Evolutionary conservation across 2,329 filamentous ascomycete genomes (phyloP).

Genomic region (Alternaria novae-zelandiae): DNA sequence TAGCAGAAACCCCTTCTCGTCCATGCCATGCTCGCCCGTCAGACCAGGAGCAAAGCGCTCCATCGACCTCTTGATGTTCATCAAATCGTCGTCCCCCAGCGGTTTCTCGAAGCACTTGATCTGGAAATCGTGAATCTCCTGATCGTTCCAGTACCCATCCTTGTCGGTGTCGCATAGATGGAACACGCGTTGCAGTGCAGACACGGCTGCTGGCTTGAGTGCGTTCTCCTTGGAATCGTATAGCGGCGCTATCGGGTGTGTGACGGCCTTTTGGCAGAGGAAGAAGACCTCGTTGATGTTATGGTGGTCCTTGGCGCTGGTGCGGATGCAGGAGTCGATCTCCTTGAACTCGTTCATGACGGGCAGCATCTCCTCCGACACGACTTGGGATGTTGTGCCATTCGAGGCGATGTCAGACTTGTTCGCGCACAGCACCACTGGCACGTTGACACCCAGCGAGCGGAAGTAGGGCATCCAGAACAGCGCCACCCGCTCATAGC

Average conservation of each 20-base stretch:
- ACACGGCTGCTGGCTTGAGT: conserved; percentile 87
- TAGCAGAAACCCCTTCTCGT: conserved; percentile 81
- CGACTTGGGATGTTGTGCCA: conserved; percentile 78
- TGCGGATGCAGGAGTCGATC: conserved; percentile 96
- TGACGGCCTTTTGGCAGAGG: conserved; percentile 96
- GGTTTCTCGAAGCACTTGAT: conserved; percentile 89
- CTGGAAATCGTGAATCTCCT: conserved; percentile 91
- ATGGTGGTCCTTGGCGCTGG: conserved; percentile 87
- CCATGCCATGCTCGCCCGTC: conserved; percentile 70
- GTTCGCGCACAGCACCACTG: conserved; percentile 95
- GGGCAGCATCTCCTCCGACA: conserved; percentile 96
- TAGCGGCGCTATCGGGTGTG: conserved; percentile 92
- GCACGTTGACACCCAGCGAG: conserved; percentile 96
- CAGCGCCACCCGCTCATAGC: conserved; percentile 93
- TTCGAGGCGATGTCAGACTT: conserved; percentile 87
- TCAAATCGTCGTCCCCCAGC: conserved; percentile 78
- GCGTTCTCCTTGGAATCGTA: conserved; percentile 91
- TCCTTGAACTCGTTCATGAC: conserved; percentile 99
- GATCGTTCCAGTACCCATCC: conserved; percentile 87
- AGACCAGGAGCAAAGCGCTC: conserved; percentile 70
- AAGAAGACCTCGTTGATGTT: conserved; percentile 97
- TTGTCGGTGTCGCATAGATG: conserved; percentile 97
- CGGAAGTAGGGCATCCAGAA: conserved; percentile 99
- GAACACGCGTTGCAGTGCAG: conserved; percentile 87
- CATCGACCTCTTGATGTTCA: conserved; percentile 90